Evolutionary conservation across 2,329 filamentous ascomycete genomes (phyloP), one percentile per base, ranked within the genome.

Genomic region (Berkeleyomyces rouxiae): DNA sequence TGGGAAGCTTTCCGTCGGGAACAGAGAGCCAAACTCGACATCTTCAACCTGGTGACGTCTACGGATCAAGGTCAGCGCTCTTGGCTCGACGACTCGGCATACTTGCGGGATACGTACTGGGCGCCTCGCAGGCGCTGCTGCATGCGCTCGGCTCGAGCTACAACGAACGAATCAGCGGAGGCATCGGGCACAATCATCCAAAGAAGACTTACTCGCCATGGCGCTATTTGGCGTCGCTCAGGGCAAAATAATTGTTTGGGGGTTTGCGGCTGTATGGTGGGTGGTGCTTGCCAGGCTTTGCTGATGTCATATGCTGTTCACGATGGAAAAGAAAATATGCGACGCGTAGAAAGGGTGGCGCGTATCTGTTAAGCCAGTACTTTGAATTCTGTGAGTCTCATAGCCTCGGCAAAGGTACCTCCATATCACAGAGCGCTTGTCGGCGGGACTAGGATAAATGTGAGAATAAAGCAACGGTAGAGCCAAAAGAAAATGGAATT

Each of bases 51-150:
- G 78, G 63, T 80, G 77, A 67, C 78, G 77, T 67, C 78, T 82
- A 57, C 51, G 36, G 7, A 37, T 33, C 31, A 46, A 40, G 33
- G 59, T 70, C 55, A 67, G 67, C 59, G 40, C 42, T 23, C 49
- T 7, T 40, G 37, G 13, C 13, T 7, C 58, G 44, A 58, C n/a
- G n/a, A 44, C 16, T 10, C 42, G 58, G 64, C 53, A 65, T 59
- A 36, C 49, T 46, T 11, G 33, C 39, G 7, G 11, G 1, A 37
- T 10, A 71, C 79, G 67, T 76, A 84, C 82, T 82, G 80, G 49
- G 82, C 82, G 65, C 83, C 83, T 66, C 83, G 82, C 70, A 86
- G 79, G 69, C 83, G 82, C 73, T 83, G 78, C 66, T 82, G 81
- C 74, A 85, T 78, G 69, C 82, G 81, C 70, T 83, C 81, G 67